phyloP scores from a whole-genome alignment of 495 filamentous ascomycete genomes.

The Lasiosphaeria miniovina region DNA sequence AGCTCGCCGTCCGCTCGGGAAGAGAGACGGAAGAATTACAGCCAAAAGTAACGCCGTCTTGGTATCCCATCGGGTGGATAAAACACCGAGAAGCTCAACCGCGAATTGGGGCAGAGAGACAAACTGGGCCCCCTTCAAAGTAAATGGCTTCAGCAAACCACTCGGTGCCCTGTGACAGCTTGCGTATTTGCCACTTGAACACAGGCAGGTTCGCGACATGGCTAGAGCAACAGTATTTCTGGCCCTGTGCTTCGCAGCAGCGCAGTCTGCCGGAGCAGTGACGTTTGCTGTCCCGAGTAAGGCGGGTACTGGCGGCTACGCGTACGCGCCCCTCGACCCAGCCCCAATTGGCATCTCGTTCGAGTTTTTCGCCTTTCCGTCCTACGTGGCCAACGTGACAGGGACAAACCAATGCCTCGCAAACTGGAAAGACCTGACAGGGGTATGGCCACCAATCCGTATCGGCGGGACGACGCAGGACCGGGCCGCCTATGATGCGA shows the following conservation, averaged over 20 bases:
- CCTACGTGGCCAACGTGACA: conserved; percentile 54
- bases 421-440: conserved; percentile 53
- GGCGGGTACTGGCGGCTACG: conserved; percentile 28
- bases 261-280: conserved; percentile 23
- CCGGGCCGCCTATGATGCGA: conserved; percentile 52
- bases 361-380: conserved; percentile 61
- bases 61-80: conserved; percentile 20
- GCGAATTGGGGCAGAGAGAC: not conserved
- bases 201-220: not conserved
- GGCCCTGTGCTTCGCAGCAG: conserved; percentile 13
- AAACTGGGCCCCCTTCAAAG: not conserved
- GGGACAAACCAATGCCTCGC: conserved; percentile 53
- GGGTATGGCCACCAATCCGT: conserved; percentile 55
- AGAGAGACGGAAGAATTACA: conserved; percentile 15
- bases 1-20: not conserved
- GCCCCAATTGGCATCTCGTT: conserved; percentile 57
- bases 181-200: not conserved
- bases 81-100: conserved; percentile 8
- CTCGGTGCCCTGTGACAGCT: not conserved
- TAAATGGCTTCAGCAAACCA: not conserved
- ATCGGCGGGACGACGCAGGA: conserved; percentile 60
- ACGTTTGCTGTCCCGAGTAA: conserved; percentile 34
- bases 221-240: not conserved
- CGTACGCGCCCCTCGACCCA: conserved; percentile 40
- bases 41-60: conserved; percentile 7